phyloP scores from a whole-genome alignment of 768 basidiomycete species.

The Clitopilus hobsonii region DNA sequence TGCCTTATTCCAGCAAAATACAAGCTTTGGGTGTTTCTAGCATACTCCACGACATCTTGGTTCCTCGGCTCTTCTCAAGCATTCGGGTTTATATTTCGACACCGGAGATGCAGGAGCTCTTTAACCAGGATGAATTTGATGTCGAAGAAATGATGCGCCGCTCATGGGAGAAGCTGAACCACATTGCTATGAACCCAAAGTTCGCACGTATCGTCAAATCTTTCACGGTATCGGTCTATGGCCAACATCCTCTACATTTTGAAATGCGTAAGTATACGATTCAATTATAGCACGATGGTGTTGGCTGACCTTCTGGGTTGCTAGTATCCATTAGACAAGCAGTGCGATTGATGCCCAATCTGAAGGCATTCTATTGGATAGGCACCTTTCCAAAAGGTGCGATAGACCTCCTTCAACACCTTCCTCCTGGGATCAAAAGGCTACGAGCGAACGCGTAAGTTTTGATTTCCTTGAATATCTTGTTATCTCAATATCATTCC shows the following conservation, averaged over 20 bases:
- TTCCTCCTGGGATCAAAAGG: constrained; percentile 22
- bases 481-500: too few species aligned
- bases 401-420: constrained; percentile 19
- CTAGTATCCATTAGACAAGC: constrained; percentile 31
- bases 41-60: constrained; percentile 29
- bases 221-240: constrained; percentile 30
- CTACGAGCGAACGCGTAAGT: constrained; percentile 28
- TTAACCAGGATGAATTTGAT: constrained; percentile 19
- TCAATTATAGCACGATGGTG: background rate
- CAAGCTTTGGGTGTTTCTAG: constrained; percentile 29
- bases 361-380: constrained; percentile 34
- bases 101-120: constrained; percentile 13
- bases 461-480: too few species aligned
- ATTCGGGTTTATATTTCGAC: constrained; percentile 34
- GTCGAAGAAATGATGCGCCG: constrained; percentile 25
- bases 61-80: constrained; percentile 27
- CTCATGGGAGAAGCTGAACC: constrained; percentile 35
- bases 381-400: constrained; percentile 26
- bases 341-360: constrained; percentile 21
- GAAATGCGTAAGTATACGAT: constrained; percentile 24
- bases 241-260: constrained; percentile 28
- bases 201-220: constrained; percentile 31
- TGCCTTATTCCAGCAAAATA: constrained; percentile 21
- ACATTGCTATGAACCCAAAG: constrained; percentile 25
- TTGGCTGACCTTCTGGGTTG: background rate